phyloP scores from a whole-genome alignment of 805 yeast genomes.

The Pichia ethanolica region DNA sequence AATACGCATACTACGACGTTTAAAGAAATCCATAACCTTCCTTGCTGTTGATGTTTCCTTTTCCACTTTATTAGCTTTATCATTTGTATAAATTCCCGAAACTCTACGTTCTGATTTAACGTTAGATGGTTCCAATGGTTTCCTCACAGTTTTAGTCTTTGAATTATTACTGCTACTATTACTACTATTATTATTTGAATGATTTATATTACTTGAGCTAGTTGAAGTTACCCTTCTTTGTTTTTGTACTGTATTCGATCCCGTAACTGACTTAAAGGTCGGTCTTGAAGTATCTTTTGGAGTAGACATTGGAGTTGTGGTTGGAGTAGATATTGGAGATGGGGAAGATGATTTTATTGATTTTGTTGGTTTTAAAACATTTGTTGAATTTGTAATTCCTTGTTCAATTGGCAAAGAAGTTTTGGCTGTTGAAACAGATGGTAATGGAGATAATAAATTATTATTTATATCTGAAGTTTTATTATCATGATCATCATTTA shows the following conservation, averaged over 20 bases:
- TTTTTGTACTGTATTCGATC: not conserved
- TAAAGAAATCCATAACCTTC: conserved; percentile 71
- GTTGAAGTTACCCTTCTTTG: not conserved
- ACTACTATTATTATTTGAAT: not conserved
- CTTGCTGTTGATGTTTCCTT: conserved; percentile 70
- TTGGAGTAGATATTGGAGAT: not conserved
- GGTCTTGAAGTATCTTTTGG: too few relatives aligned
- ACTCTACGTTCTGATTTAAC: conserved; percentile 4
- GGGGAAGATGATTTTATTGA: not conserved
- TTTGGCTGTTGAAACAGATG: too few relatives aligned
- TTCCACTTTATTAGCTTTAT: conserved; percentile 21
- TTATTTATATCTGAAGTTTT: not conserved
- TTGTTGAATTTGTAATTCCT: not conserved
- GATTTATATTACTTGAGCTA: not conserved
- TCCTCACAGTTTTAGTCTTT: not conserved
- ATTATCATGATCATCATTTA: too few relatives aligned
- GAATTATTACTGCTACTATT: not conserved
- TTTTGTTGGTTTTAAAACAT: not conserved
- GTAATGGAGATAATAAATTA: not conserved
- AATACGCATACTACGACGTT: conserved; percentile 48
- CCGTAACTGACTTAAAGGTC: too few relatives aligned
- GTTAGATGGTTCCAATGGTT: conserved; percentile 14
- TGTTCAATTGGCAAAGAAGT: too few relatives aligned
- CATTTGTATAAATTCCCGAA: not conserved
- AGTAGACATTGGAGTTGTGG: not conserved